These are phyloP conservation scores for Plasmodium relictum DNA, from an alignment of 169 alveolate genomes.

Conservation along the genomic window DNA sequence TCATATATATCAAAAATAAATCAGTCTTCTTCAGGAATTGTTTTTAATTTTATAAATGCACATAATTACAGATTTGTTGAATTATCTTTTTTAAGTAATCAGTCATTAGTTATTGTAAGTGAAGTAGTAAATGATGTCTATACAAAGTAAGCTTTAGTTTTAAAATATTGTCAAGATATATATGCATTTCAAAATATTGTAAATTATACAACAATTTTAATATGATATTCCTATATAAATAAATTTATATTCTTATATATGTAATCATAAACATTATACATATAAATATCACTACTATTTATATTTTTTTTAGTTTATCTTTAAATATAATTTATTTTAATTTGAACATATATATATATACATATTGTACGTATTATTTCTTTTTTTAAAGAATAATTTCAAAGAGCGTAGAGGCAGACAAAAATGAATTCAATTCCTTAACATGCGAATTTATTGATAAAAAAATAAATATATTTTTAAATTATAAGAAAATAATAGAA, in stretches of 20 bases:
- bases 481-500: constrained; percentile 60
- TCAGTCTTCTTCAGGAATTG: constrained; percentile 52
- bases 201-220: not conserved
- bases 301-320: too few species aligned
- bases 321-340: not conserved
- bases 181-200: not conserved
- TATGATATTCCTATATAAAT: not conserved
- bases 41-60: constrained; percentile 46
- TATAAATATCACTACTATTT: not conserved
- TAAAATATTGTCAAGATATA: not conserved
- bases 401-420: constrained; percentile 20
- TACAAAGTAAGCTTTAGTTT: constrained; percentile 20
- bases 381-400: constrained; percentile 42
- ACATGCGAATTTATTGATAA: constrained; percentile 20
- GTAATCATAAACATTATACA: not conserved
- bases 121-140: constrained; percentile 1
- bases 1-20: constrained; percentile 15
- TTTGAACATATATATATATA: not conserved
- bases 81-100: constrained; percentile 21
- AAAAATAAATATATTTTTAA: constrained; percentile 51
- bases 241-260: not conserved
- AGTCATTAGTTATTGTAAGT: constrained; percentile 16
- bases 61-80: constrained; percentile 53
- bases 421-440: constrained; percentile 13
- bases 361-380: not conserved